phyloP scores from a whole-genome alignment of 2,329 filamentous ascomycete species.

The Apiospora koreana region DNA sequence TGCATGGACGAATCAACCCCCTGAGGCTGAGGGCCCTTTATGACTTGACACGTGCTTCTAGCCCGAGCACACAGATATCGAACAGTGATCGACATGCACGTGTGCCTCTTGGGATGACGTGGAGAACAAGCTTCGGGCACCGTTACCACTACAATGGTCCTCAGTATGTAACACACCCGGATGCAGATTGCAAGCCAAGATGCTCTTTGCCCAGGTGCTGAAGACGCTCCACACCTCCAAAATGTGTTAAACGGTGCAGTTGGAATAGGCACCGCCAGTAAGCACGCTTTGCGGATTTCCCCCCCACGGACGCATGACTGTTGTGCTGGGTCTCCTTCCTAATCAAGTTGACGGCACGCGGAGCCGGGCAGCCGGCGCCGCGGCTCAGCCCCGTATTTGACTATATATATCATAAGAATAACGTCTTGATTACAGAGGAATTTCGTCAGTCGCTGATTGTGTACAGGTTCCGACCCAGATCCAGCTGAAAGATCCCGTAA shows the following conservation, averaged over 20 bases:
- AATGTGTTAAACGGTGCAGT: not conserved
- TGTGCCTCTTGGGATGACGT: no score
- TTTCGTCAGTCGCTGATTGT: constrained; percentile 2
- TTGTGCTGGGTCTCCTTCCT: not conserved
- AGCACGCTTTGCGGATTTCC: not conserved
- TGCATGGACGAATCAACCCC: not conserved
- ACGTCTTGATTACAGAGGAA: not conserved
- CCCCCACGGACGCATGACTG: not conserved
- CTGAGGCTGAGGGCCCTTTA: not conserved
- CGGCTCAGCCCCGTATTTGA: not conserved
- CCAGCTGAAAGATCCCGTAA: not conserved
- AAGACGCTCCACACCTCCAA: no score
- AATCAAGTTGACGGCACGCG: not conserved
- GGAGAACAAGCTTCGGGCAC: not conserved
- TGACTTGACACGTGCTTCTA: not conserved
- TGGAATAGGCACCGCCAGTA: not conserved
- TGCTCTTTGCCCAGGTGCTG: no score
- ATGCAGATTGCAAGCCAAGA: not conserved
- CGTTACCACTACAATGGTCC: not conserved
- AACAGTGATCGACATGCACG: no score
- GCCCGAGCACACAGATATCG: not conserved
- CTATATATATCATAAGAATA: not conserved
- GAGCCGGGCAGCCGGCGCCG: not conserved
- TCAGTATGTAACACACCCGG: not conserved
- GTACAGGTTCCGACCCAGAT: not conserved